These are phyloP conservation scores for Trichoderma koningiopsis DNA, from an alignment of 2,329 filamentous ascomycete genomes.

Conservation along the genomic window DNA sequence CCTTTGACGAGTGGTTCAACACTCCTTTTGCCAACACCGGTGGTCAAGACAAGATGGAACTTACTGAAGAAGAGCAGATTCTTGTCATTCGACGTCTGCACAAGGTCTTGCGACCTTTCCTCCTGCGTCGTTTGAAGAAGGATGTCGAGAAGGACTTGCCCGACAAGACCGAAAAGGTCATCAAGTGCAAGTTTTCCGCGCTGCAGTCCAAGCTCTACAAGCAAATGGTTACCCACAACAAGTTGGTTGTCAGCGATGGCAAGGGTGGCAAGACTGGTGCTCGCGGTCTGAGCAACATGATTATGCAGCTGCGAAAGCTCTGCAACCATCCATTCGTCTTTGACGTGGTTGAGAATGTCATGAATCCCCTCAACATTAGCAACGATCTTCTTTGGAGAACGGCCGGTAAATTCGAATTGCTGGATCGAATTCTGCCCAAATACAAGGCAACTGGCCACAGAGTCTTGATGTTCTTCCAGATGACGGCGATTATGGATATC, in stretches of 20 bases:
- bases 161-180: constrained; percentile 98
- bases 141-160: constrained; percentile 98
- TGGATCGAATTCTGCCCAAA: constrained; percentile 91
- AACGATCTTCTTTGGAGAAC: constrained; percentile 96
- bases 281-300: constrained; percentile 97
- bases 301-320: constrained; percentile 98
- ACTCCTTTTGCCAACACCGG: constrained; percentile 98
- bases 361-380: constrained; percentile 85
- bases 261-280: constrained; percentile 94
- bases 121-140: constrained; percentile 97
- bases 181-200: constrained; percentile 98
- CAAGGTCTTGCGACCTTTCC: constrained; percentile 95
- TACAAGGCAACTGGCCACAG: constrained; percentile 90
- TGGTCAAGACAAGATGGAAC: constrained; percentile 96
- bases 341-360: constrained; percentile 95
- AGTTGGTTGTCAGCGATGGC: constrained; percentile 88
- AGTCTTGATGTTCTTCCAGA: constrained; percentile 99
- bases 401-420: constrained; percentile 92
- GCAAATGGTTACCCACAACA: constrained; percentile 95
- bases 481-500: constrained; percentile 99
- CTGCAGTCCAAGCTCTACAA: constrained; percentile 94
- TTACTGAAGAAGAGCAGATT: constrained; percentile 99
- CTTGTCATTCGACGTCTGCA: constrained; percentile 97
- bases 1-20: constrained; percentile 99
- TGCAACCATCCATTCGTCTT: constrained; percentile 99